Evolutionary conservation across 73 alveolate genomes (phyloP).

Genomic region (Paramecium tetraurelia): DNA sequence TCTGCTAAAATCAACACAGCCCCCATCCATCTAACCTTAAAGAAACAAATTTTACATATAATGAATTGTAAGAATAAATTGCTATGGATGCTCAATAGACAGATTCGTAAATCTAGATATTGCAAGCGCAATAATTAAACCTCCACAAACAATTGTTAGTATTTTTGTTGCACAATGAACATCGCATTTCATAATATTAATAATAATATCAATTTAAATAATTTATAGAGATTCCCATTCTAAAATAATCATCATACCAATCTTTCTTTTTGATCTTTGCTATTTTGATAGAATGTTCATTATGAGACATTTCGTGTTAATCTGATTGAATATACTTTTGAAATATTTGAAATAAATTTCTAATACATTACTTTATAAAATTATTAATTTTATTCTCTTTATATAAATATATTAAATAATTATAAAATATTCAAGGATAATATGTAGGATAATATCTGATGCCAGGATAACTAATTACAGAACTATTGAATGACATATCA

Average conservation of each 20-base stretch:
- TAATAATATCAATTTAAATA: background rate
- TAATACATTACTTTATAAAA: background rate
- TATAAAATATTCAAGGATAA: constrained; percentile 11
- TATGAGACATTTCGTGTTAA: background rate
- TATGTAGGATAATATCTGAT: background rate
- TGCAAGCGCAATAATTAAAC: background rate
- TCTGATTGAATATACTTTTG: background rate
- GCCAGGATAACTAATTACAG: background rate
- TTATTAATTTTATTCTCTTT: no score
- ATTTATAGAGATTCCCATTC: background rate
- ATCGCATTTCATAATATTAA: background rate
- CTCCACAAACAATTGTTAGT: background rate
- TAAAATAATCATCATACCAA: background rate
- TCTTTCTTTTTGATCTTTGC: background rate
- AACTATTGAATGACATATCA: background rate
- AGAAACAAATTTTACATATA: background rate
- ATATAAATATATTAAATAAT: background rate
- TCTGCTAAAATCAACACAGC: constrained; percentile 19
- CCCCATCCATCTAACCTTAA: constrained; percentile 18
- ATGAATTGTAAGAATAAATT: constrained; percentile 21
- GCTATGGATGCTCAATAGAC: background rate
- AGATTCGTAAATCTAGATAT: background rate
- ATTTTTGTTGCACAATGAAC: background rate
- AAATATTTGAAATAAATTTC: no score
- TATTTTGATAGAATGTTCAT: background rate